Conservation (phyloP, 2,329 filamentous ascomycete species). For the Berkeleyomyces basicola region DNA sequence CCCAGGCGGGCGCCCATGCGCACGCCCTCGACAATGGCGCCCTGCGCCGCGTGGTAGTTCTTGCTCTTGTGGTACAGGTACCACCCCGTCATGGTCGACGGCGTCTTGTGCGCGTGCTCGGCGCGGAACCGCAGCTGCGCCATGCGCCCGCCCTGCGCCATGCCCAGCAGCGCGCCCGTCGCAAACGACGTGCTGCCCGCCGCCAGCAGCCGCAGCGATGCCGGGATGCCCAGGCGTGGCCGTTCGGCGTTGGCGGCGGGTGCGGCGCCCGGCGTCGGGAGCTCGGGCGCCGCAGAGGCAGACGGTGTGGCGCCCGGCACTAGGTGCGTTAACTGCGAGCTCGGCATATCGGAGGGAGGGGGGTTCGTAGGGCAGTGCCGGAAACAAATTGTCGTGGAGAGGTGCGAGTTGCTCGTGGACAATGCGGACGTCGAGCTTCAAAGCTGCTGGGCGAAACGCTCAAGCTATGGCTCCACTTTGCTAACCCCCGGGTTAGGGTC, state of each 20-base stretch:
- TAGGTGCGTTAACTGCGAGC: neutral
- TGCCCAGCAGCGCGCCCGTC: constrained; percentile 54
- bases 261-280: neutral
- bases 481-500: neutral
- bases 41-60: constrained; percentile 73
- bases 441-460: too few relatives aligned
- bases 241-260: constrained; percentile 3
- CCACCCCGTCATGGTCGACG: constrained; percentile 70
- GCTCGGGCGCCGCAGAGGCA: neutral
- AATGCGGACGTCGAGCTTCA: too few relatives aligned
- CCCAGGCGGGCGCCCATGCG: constrained; percentile 56
- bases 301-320: neutral
- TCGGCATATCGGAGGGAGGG: neutral
- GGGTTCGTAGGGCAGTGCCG: neutral
- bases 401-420: neutral
- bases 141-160: constrained; percentile 54
- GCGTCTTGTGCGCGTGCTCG: constrained; percentile 89
- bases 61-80: constrained; percentile 98
- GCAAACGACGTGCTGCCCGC: constrained; percentile 46
- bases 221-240: constrained; percentile 44
- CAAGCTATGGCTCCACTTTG: too few relatives aligned
- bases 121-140: constrained; percentile 76
- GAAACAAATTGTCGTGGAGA: neutral
- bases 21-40: constrained; percentile 61
- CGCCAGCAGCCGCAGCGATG: constrained; percentile 47